Evolutionary conservation across 2,329 filamentous ascomycete species (phyloP).

Genomic region (Apiospora sp.): DNA sequence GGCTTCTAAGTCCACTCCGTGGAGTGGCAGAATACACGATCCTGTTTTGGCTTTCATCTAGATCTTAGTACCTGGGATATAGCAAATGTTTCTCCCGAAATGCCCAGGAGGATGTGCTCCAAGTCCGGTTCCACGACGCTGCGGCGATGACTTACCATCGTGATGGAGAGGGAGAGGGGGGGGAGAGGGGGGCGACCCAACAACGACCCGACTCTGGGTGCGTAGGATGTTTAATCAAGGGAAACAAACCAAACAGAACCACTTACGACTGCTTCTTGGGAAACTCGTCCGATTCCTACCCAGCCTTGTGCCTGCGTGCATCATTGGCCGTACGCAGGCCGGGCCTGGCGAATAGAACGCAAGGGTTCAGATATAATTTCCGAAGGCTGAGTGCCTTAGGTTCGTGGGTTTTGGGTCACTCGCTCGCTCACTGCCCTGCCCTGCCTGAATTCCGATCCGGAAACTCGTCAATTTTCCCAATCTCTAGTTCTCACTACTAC

Average conservation of each 20-base stretch:
- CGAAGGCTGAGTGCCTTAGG: conserved; percentile 3
- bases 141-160: background rate
- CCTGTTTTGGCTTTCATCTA: background rate
- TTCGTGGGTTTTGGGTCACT: too few relatives aligned
- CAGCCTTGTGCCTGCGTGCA: background rate
- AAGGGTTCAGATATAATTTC: conserved; percentile 18
- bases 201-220: too few relatives aligned
- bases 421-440: background rate
- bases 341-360: background rate
- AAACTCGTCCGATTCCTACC: background rate
- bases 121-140: conserved; percentile 3
- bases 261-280: background rate
- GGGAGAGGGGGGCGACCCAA: background rate
- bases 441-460: background rate
- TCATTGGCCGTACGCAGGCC: background rate
- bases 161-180: background rate
- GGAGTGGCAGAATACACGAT: background rate
- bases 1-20: background rate
- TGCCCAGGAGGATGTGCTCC: background rate
- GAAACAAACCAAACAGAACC: background rate
- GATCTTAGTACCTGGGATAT: background rate
- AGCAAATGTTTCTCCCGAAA: background rate
- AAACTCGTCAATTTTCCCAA: background rate
- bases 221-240: too few relatives aligned
- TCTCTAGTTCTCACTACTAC: background rate